A percentile compares a stretch with the other conserved stretches of the same genome.
Conservation (phyloP, 192 early-diverging fungal species). For the Coemansia sp. region DNA sequence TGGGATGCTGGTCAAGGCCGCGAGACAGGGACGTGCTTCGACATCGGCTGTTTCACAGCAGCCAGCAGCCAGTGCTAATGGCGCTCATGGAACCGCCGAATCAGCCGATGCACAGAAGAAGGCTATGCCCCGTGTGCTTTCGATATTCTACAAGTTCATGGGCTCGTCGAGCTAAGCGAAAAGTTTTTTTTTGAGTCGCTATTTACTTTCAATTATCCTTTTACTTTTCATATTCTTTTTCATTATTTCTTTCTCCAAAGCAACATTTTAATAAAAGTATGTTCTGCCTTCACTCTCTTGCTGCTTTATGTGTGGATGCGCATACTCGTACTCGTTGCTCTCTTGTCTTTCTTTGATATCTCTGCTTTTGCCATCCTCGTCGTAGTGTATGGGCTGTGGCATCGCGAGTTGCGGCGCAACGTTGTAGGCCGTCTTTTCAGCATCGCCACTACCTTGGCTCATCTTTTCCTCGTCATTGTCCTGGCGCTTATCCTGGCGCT, state of each 20-base stretch:
- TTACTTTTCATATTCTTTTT: background rate
- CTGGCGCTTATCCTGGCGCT: background rate
- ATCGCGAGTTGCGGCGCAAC: background rate
- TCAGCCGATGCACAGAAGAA: constrained; percentile 13
- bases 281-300: background rate
- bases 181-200: background rate
- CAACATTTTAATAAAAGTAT: no score
- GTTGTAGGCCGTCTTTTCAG: background rate
- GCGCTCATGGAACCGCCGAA: background rate
- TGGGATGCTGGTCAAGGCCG: constrained; percentile 24
- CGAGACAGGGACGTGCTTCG: constrained; percentile 2
- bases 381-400: background rate
- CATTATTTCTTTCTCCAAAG: no score
- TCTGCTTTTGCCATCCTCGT: background rate
- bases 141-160: constrained; percentile 51
- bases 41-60: constrained; percentile 2
- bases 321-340: background rate
- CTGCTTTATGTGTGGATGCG: background rate
- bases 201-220: no score
- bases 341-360: background rate
- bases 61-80: background rate
- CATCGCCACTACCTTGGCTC: background rate
- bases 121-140: constrained; percentile 33
- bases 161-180: constrained; percentile 9
- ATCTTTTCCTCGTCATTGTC: background rate